Evolutionary conservation across 1,284 basidiomycete genomes (phyloP).

Genomic region (Peniophora sp.): DNA sequence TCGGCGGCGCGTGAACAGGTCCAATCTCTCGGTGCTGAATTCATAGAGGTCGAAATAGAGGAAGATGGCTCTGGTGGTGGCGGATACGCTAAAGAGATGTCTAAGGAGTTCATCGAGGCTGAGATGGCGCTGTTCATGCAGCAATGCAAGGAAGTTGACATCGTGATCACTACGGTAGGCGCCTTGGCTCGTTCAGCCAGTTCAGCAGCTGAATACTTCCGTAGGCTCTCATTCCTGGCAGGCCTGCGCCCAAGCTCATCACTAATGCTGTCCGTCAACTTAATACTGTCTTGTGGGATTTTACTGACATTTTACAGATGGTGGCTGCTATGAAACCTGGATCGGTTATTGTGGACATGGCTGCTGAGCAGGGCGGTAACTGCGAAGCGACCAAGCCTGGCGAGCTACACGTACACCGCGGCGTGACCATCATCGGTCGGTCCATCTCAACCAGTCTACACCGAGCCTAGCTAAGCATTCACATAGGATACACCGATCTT

Average conservation of each 20-base stretch:
- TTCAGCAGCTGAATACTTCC: neutral
- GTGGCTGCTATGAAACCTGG: constrained; percentile 83
- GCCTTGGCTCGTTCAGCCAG: neutral
- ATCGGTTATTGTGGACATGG: constrained; percentile 79
- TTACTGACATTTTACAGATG: constrained; percentile 35
- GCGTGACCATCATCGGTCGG: constrained; percentile 73
- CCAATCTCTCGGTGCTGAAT: constrained; percentile 80
- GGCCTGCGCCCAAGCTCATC: constrained; percentile 77
- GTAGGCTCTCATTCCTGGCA: constrained; percentile 75
- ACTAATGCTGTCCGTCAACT: constrained; percentile 44
- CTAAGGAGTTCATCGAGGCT: constrained; percentile 81
- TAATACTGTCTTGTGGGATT: neutral
- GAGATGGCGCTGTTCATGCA: constrained; percentile 85
- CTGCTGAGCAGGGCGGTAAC: constrained; percentile 79
- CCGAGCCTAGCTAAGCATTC: neutral
- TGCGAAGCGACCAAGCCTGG: constrained; percentile 76
- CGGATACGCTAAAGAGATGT: constrained; percentile 87
- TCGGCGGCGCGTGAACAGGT: constrained; percentile 81
- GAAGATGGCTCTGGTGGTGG: constrained; percentile 77
- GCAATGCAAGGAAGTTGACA: constrained; percentile 82
- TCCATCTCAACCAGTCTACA: neutral
- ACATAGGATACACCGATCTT: constrained; percentile 68
- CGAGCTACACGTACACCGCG: constrained; percentile 55
- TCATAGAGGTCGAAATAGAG: constrained; percentile 68
- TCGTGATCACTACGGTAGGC: constrained; percentile 74